Percentiles rank a stretch among this genome's conserved stretches.
Conservation (phyloP, 2,329 filamentous ascomycete genomes). For the Penicillium sp. region DNA sequence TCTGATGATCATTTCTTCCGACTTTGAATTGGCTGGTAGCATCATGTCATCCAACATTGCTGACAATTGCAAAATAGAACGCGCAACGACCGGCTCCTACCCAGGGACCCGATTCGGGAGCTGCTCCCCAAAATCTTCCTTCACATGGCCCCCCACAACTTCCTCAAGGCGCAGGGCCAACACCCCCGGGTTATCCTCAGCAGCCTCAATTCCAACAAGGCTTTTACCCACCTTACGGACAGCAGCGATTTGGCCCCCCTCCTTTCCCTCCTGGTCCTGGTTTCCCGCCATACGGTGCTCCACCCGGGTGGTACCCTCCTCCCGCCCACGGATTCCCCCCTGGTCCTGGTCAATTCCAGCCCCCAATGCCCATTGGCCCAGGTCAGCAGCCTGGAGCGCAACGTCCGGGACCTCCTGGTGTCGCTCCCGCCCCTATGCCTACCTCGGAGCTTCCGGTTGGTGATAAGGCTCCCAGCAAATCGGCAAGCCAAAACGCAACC, state of each 20-base stretch:
- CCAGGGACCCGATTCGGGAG: slow-evolving; percentile 14
- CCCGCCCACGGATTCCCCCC: slow-evolving; percentile 71
- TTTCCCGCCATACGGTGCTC: slow-evolving; percentile 72
- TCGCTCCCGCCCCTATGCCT: slow-evolving; percentile 31
- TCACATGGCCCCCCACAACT: slow-evolving; percentile 45
- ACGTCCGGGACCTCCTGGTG: slow-evolving; percentile 31
- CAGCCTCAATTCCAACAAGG: slow-evolving; percentile 42
- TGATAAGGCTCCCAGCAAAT: slow-evolving; percentile 37
- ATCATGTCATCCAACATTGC: slow-evolving; percentile 9
- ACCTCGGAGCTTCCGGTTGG: slow-evolving; percentile 45
- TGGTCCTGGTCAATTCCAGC: slow-evolving; percentile 62
- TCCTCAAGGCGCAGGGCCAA: slow-evolving; percentile 38
- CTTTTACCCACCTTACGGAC: slow-evolving; percentile 46
- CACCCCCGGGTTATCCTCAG: slow-evolving; percentile 40
- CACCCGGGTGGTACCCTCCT: slow-evolving; percentile 71
- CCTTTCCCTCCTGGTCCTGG: slow-evolving; percentile 58
- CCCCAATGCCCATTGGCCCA: slow-evolving; percentile 56
- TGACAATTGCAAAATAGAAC: slow-evolving; percentile 37
- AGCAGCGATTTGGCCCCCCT: slow-evolving; percentile 47
- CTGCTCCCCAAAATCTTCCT: slow-evolving; percentile 35
- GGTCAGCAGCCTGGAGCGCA: slow-evolving; percentile 43
- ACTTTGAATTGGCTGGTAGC: slow-evolving; percentile 5
- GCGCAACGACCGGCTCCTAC: slow-evolving; percentile 41
- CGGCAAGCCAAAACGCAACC: slow-evolving; percentile 34
- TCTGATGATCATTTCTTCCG: slow-evolving; percentile 62